A percentile compares a stretch with the other conserved stretches of the same genome.
These are phyloP conservation scores for Stachybotrys chlorohalonatus DNA, from an alignment of 2,329 filamentous ascomycete genomes.

Conservation along the genomic window DNA sequence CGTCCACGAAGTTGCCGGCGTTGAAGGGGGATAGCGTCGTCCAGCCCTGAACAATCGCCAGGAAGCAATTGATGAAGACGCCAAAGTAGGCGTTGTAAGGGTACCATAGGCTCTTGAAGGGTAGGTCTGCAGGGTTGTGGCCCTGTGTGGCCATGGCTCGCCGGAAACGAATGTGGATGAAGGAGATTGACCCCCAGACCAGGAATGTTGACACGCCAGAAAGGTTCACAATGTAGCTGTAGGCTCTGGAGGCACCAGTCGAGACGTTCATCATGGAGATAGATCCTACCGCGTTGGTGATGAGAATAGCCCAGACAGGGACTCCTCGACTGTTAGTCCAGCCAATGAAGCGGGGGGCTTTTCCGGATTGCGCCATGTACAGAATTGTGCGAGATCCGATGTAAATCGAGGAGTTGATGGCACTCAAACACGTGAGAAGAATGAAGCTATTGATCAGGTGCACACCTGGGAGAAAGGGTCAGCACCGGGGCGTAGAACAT, in stretches of 20 bases:
- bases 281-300: conserved; percentile 62
- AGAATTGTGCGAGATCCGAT: conserved; percentile 67
- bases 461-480: conserved; percentile 27
- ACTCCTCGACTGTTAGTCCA: conserved; percentile 58
- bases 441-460: conserved; percentile 74
- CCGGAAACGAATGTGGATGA: conserved; percentile 65
- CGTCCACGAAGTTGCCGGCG: conserved; percentile 51
- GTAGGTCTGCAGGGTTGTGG: conserved; percentile 41
- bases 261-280: conserved; percentile 69
- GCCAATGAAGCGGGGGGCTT: conserved; percentile 61
- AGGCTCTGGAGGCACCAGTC: conserved; percentile 56
- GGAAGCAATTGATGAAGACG: conserved; percentile 45
- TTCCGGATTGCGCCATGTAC: conserved; percentile 65
- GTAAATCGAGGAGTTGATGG: conserved; percentile 69
- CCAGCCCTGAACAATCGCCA: conserved; percentile 55
- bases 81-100: conserved; percentile 53
- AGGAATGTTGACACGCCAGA: conserved; percentile 63
- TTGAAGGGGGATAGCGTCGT: conserved; percentile 48
- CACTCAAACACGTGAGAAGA: conserved; percentile 61
- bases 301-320: conserved; percentile 50
- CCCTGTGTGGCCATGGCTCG: conserved; percentile 52
- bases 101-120: conserved; percentile 45
- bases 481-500: neutral
- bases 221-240: conserved; percentile 61
- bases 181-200: conserved; percentile 62